These are phyloP conservation scores for Cryomyces minteri DNA, from an alignment of 495 filamentous ascomycete species.

Conservation along the genomic window DNA sequence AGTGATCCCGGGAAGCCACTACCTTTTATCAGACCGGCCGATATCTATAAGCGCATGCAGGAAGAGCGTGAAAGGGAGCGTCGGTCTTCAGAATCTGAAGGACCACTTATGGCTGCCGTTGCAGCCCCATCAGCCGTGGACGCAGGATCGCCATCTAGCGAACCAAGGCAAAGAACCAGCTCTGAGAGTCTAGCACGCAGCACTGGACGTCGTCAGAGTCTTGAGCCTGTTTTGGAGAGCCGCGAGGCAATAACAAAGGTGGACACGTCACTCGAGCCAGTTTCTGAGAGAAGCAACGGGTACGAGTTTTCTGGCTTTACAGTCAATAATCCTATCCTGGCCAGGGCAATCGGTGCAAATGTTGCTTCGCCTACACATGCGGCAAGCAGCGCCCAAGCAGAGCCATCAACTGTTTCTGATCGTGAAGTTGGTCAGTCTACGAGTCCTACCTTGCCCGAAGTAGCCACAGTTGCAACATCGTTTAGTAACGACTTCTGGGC, in stretches of 20 bases:
- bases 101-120: constrained; percentile 18
- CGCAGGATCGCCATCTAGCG: constrained; percentile 3
- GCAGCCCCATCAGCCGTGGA: constrained; percentile 9
- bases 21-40: constrained; percentile 54
- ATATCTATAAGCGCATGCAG: constrained; percentile 58
- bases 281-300: constrained; percentile 39
- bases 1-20: constrained; percentile 25
- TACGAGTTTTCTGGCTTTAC: constrained; percentile 18
- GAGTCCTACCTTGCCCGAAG: too few species aligned
- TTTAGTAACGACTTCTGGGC: too few species aligned
- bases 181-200: constrained; percentile 6
- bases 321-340: neutral
- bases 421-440: neutral
- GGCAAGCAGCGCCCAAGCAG: neutral
- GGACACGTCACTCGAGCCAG: constrained; percentile 27
- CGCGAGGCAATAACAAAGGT: constrained; percentile 11
- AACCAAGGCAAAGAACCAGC: constrained; percentile 3
- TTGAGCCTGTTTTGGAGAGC: constrained; percentile 12
- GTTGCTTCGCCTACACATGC: neutral
- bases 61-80: constrained; percentile 43
- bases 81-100: constrained; percentile 30
- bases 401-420: neutral
- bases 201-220: constrained; percentile 9
- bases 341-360: neutral
- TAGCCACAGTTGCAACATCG: too few species aligned